Evolutionary conservation across 139 green algal species (phyloP), one percentile per base, ranked within the genome.

Genomic region (Pseudopediastrum boryanum): DNA sequence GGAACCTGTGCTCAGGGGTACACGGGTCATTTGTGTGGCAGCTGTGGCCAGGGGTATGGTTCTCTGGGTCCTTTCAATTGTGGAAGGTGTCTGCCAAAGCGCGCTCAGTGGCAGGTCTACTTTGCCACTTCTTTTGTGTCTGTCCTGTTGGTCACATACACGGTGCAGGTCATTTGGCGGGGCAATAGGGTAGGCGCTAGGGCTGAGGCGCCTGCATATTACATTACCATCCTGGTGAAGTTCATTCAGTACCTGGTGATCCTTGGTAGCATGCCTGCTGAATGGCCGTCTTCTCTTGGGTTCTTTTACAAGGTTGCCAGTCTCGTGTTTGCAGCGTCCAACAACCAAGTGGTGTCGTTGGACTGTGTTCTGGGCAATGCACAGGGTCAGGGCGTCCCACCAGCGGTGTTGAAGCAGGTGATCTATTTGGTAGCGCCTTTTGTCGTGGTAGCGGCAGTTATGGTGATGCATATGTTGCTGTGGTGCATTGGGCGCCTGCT

Each of bases 161-260:
- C n/a, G n/a, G n/a, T n/a, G n/a, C n/a, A n/a, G n/a, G n/a, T n/a
- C n/a, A n/a, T n/a, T n/a, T n/a, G n/a, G n/a, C n/a, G n/a, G n/a
- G n/a, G n/a, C n/a, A n/a, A n/a, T n/a, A n/a, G n/a, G n/a, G n/a
- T n/a, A n/a, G n/a, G n/a, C n/a, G n/a, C n/a, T n/a, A n/a, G n/a
- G n/a, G n/a, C n/a, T n/a, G n/a, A n/a, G n/a, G n/a, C n/a, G n/a
- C n/a, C n/a, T n/a, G n/a, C n/a, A n/a, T n/a, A n/a, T n/a, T n/a
- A n/a, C n/a, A n/a, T n/a, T n/a, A n/a, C n/a, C n/a, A n/a, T 72
- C 21, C 39, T 72, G 16, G 39, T 72, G 5, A 23, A 41, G 64
- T 54, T 58, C 35, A 9, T 54, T 21, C 64, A 72, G 38, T 72
- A 27, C 64, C 19, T 72, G 39, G 64, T 54, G 19, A 72, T 72